Evolutionary conservation across 2,329 filamentous ascomycete genomes (phyloP).

Genomic region (Polytolypa hystricis): DNA sequence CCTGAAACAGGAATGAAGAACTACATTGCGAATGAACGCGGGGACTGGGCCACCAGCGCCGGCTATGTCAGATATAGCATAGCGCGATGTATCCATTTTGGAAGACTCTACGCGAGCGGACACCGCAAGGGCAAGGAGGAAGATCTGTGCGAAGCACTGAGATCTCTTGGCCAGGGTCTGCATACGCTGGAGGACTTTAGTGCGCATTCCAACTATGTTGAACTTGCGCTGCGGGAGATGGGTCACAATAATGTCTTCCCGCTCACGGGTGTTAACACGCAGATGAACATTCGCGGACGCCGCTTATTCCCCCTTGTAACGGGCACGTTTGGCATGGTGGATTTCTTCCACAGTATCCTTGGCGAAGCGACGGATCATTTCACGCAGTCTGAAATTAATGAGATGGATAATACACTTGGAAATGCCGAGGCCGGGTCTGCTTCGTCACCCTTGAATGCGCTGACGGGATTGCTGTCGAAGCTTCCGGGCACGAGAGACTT

Average conservation of each 20-base stretch:
- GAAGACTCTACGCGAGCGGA: conserved; percentile 58
- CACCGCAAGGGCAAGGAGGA: conserved; percentile 54
- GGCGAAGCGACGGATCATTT: conserved; percentile 74
- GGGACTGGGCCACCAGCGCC: conserved; percentile 79
- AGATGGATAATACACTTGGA: conserved; percentile 63
- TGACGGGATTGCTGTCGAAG: conserved; percentile 63
- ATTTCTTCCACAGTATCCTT: conserved; percentile 69
- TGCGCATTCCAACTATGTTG: conserved; percentile 75
- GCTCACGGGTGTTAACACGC: conserved; percentile 56
- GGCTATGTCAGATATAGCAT: conserved; percentile 73
- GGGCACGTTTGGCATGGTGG: conserved; percentile 63
- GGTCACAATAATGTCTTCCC: conserved; percentile 59
- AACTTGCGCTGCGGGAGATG: conserved; percentile 63
- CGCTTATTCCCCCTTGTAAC: conserved; percentile 66
- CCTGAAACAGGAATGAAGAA: conserved; percentile 90
- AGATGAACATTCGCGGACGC: conserved; percentile 55
- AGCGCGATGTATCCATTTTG: conserved; percentile 63
- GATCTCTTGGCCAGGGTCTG: conserved; percentile 63
- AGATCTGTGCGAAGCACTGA: conserved; percentile 68
- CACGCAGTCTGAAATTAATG: conserved; percentile 72
- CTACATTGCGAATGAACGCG: conserved; percentile 86
- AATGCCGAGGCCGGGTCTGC: conserved; percentile 48
- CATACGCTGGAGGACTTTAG: conserved; percentile 71
- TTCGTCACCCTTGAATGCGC: conserved; percentile 41
- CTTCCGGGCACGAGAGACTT: conserved; percentile 63